These are phyloP conservation scores for Asterionellopsis glacialis DNA, from an alignment of 108 stramenopile genomes.

Conservation along the genomic window DNA sequence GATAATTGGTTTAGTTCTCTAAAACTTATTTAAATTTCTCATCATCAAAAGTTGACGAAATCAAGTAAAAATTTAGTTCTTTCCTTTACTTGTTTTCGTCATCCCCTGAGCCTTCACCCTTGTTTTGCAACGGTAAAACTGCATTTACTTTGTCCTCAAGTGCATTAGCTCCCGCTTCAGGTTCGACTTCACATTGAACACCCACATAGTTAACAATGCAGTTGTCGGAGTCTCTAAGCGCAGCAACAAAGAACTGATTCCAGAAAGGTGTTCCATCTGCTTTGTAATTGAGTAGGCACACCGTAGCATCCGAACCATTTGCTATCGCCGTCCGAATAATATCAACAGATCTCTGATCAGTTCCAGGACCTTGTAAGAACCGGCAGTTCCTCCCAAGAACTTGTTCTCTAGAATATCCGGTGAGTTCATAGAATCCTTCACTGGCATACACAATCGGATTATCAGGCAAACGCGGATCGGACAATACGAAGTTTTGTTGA, in stretches of 20 bases:
- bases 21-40: too few relatives aligned
- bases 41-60: too few relatives aligned
- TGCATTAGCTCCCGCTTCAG: conserved; percentile 60
- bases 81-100: not conserved
- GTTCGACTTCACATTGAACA: conserved; percentile 85
- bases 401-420: conserved; percentile 91
- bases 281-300: conserved; percentile 94
- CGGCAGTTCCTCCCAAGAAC: conserved; percentile 98
- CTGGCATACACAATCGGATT: conserved; percentile 94
- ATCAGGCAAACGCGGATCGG: conserved; percentile 96
- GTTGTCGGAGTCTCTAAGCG: conserved; percentile 88
- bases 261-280: conserved; percentile 97
- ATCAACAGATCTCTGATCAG: conserved; percentile 91
- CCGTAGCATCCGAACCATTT: conserved; percentile 82
- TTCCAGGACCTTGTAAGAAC: conserved; percentile 93
- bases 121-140: conserved; percentile 56
- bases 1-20: too few relatives aligned
- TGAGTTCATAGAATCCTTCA: conserved; percentile 88
- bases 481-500: conserved; percentile 86
- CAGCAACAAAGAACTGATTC: conserved; percentile 97
- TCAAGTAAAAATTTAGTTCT: too few relatives aligned
- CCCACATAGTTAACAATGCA: conserved; percentile 93
- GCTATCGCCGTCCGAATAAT: conserved; percentile 76
- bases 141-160: conserved; percentile 86
- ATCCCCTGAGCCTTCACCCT: conserved; percentile 28